Conservation (phyloP, 1,139 yeast genomes). For the Zhuliangozyma blackwelliae region DNA sequence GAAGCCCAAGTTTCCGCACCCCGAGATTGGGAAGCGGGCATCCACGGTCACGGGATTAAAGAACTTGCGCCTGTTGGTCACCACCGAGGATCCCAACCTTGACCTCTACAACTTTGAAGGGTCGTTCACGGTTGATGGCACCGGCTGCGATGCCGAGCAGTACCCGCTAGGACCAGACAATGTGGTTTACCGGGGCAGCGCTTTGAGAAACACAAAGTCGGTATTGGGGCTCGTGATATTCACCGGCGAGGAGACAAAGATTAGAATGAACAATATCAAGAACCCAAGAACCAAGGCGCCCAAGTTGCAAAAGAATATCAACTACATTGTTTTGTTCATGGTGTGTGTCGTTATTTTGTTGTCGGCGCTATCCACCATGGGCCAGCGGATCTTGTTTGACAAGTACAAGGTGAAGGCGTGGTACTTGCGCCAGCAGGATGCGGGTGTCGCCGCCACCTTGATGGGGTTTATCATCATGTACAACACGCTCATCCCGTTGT, state of each 20-base stretch:
- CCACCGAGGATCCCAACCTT: conserved; percentile 85
- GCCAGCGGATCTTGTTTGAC: conserved; percentile 54
- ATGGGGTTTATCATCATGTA: conserved; percentile 98
- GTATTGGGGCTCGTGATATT: conserved; percentile 79
- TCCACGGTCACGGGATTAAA: conserved; percentile 51
- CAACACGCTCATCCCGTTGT: conserved; percentile 90
- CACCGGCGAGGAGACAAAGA: conserved; percentile 94
- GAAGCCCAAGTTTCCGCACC: conserved; percentile 67
- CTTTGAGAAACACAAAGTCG: conserved; percentile 74
- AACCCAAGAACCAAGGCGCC: conserved; percentile 94
- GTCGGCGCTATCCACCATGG: conserved; percentile 80
- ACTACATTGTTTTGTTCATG: conserved; percentile 82
- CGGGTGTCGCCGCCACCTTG: conserved; percentile 83
- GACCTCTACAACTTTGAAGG: conserved; percentile 95
- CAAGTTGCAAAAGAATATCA: conserved; percentile 76
- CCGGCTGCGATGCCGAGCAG: conserved; percentile 12
- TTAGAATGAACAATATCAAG: conserved; percentile 88
- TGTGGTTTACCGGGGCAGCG: conserved; percentile 82
- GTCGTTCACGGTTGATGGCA: conserved; percentile 12
- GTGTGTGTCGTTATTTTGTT: conserved; percentile 72
- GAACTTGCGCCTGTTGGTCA: conserved; percentile 47
- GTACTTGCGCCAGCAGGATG: conserved; percentile 73
- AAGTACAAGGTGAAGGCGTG: conserved; percentile 51
- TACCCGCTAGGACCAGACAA: conserved; percentile 76
- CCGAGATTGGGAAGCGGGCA: conserved; percentile 50